phyloP scores from a whole-genome alignment of 2,329 filamentous ascomycete species.

The Aspergillus sp. region DNA sequence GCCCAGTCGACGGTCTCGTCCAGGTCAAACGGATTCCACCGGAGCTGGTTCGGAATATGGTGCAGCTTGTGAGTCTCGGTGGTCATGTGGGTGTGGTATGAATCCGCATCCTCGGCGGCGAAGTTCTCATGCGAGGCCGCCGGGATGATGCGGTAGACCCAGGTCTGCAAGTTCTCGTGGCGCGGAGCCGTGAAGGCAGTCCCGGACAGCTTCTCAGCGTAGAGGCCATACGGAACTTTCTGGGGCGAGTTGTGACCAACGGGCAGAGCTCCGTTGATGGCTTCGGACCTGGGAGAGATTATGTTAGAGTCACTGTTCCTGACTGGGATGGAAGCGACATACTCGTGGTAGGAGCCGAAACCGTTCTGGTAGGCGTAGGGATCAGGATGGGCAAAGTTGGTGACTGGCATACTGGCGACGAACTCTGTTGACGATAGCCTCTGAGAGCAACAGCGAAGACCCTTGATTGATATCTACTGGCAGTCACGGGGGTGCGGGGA shows the following conservation, averaged over 20 bases:
- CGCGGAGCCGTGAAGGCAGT: conserved; percentile 63
- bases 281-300: conserved; percentile 54
- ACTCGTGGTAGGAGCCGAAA: conserved; percentile 71
- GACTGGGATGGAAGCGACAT: conserved; percentile 23
- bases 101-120: conserved; percentile 33
- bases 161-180: conserved; percentile 60
- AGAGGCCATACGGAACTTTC: conserved; percentile 67
- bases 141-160: conserved; percentile 62
- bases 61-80: conserved; percentile 47
- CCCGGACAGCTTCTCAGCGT: conserved; percentile 69
- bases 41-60: conserved; percentile 70
- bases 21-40: conserved; percentile 71
- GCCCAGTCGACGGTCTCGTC: conserved; percentile 61
- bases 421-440: background rate
- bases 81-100: conserved; percentile 38
- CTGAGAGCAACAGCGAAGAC: background rate
- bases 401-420: conserved; percentile 50
- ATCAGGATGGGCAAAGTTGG: conserved; percentile 53
- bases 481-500: conserved; percentile 1
- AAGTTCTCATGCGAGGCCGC: conserved; percentile 51
- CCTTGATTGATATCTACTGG: too few species aligned
- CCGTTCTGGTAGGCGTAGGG: conserved; percentile 71
- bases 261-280: conserved; percentile 63
- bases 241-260: conserved; percentile 73
- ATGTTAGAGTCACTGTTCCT: conserved; percentile 3